Evolutionary conservation across 2,329 filamentous ascomycete genomes (phyloP).

Genomic region (Exophiala calicioides): DNA sequence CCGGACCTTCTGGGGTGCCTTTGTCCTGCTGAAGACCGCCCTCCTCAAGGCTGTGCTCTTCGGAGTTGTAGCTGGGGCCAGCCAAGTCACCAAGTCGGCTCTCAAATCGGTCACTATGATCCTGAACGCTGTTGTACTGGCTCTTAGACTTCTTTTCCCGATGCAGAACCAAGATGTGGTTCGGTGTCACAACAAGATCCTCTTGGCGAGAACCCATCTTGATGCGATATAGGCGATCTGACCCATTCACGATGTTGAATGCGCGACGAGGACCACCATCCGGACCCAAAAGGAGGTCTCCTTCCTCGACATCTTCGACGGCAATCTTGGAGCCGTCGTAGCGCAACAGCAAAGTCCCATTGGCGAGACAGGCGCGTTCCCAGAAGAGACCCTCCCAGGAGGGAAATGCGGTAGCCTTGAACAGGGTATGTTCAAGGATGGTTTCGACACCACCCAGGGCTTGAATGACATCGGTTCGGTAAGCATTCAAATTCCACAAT

Average conservation of each 20-base stretch:
- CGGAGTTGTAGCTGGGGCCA: not conserved
- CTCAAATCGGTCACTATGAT: conserved; percentile 8
- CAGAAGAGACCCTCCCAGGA: conserved; percentile 97
- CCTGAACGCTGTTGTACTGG: not conserved
- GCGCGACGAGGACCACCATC: conserved; percentile 51
- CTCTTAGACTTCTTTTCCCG: conserved; percentile 33
- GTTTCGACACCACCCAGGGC: conserved; percentile 95
- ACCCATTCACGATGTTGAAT: conserved; percentile 53
- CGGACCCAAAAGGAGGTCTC: conserved; percentile 52
- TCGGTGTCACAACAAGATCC: conserved; percentile 53
- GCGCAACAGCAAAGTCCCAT: conserved; percentile 48
- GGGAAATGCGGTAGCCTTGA: conserved; percentile 95
- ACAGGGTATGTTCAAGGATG: conserved; percentile 92
- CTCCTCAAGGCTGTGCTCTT: not conserved
- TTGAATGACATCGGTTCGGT: conserved; percentile 95
- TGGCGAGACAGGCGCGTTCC: conserved; percentile 63
- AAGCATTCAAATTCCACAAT: conserved; percentile 94
- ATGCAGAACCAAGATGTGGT: conserved; percentile 52
- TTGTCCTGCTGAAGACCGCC: not conserved
- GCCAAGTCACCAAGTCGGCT: conserved; percentile 14
- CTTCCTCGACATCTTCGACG: conserved; percentile 53
- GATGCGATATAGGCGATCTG: conserved; percentile 53
- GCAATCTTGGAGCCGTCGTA: conserved; percentile 48
- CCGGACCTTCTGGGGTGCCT: not conserved
- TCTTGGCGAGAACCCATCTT: conserved; percentile 45